phyloP scores from a whole-genome alignment of 371 early-diverging fungal genomes.

The Syncephalastrum sp. region DNA sequence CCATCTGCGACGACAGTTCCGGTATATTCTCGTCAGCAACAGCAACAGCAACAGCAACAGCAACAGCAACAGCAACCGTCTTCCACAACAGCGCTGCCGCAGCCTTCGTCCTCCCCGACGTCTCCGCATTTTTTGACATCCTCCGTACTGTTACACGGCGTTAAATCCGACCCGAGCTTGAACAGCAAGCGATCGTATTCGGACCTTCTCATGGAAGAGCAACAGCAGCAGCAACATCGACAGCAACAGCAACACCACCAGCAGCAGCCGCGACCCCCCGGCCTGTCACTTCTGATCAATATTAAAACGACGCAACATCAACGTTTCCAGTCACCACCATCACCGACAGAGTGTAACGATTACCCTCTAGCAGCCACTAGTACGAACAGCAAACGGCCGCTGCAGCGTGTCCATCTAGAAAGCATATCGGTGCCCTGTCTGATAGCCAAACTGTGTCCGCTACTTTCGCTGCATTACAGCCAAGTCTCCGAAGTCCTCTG shows the following conservation, averaged over 20 bases:
- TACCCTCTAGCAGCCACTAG: neutral
- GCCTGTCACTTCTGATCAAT: conserved; percentile 14
- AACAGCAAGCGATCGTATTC: no score
- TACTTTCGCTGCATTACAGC: conserved; percentile 17
- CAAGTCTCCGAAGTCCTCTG: conserved; percentile 22
- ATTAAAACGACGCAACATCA: conserved; percentile 23
- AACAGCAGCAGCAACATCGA: no score
- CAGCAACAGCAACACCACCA: no score
- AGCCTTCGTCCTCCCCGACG: no score
- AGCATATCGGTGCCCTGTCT: conserved; percentile 7
- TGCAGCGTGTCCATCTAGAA: conserved; percentile 14
- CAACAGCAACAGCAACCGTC: no score
- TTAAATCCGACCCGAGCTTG: no score
- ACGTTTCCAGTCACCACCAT: conserved; percentile 17
- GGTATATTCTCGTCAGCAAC: neutral
- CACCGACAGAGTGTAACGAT: conserved; percentile 5
- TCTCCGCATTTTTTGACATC: no score
- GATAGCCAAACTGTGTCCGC: conserved; percentile 16
- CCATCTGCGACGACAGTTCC: neutral
- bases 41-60: no score
- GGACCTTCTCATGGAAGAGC: no score
- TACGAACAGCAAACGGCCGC: conserved; percentile 9
- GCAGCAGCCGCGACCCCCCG: neutral
- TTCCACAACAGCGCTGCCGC: no score
- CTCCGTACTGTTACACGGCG: no score